Conservation (phyloP, 441 rosid genomes). For the Populus hybrid region DNA sequence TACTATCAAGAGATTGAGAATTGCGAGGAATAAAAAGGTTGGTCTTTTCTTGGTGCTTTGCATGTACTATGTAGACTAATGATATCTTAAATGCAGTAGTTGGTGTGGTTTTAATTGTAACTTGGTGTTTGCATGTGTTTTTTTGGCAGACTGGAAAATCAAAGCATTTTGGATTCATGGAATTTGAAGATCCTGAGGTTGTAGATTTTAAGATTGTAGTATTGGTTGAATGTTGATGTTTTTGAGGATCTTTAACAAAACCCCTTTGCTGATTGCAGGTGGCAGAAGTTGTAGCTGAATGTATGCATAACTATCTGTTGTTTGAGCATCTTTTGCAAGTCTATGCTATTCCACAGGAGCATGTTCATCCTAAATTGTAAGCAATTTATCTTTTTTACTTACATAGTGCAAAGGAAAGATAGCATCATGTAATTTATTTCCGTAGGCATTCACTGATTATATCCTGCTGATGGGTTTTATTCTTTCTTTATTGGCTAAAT, state of each 20-base stretch:
- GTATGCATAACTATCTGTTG: conserved; percentile 77
- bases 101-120: background rate
- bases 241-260: conserved; percentile 2
- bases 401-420: background rate
- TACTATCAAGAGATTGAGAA: conserved; percentile 67
- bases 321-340: conserved; percentile 86
- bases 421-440: background rate
- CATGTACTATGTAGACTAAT: background rate
- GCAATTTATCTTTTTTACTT: conserved; percentile 7
- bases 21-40: conserved; percentile 89
- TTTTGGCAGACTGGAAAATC: conserved; percentile 81
- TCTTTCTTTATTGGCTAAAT: background rate
- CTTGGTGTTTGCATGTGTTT: background rate
- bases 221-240: background rate
- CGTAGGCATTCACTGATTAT: background rate
- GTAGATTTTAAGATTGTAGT: background rate
- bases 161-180: conserved; percentile 85
- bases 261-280: conserved; percentile 44
- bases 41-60: background rate
- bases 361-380: conserved; percentile 85
- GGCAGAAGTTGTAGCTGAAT: conserved; percentile 88
- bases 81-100: background rate
- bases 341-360: conserved; percentile 56
- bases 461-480: background rate
- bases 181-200: conserved; percentile 85